Percentiles rank a stretch among this genome's conserved stretches.
phyloP scores from a whole-genome alignment of 106 monocot species.

The Hemerocallis citrina region DNA sequence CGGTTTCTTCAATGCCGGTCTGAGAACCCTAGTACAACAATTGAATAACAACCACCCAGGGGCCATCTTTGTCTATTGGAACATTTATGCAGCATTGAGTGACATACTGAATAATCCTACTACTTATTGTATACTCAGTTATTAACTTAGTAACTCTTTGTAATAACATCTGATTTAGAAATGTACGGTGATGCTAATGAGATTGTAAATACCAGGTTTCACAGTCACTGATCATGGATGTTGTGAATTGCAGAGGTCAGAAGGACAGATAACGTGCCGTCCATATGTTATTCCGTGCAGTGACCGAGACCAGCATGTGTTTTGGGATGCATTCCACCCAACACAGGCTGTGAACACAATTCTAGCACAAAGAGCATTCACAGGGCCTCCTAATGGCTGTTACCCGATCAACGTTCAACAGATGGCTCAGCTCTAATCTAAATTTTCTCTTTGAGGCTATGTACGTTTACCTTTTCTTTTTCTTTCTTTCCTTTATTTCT shows the following conservation, averaged over 20 bases:
- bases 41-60: constrained; percentile 52
- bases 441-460: no score
- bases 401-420: constrained; percentile 63
- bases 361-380: constrained; percentile 42
- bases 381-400: constrained; percentile 28
- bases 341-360: constrained; percentile 53
- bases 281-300: constrained; percentile 28
- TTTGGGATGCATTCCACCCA: constrained; percentile 73
- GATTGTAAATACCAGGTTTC: constrained; percentile 31
- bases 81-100: constrained; percentile 55
- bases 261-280: constrained; percentile 42
- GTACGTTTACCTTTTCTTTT: no score
- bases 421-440: constrained; percentile 26
- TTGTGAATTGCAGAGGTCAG: constrained; percentile 37
- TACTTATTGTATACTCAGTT: constrained; percentile 36
- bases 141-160: no score
- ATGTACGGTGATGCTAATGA: background rate
- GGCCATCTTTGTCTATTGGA: constrained; percentile 56
- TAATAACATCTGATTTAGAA: no score
- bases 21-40: constrained; percentile 41
- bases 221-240: constrained; percentile 38
- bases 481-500: no score
- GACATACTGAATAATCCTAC: constrained; percentile 71
- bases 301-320: constrained; percentile 33
- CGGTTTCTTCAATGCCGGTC: constrained; percentile 50